Evolutionary conservation across 768 basidiomycete genomes (phyloP), one percentile per base, ranked within the genome.

Genomic region (Brasilioporus rufonigricans): DNA sequence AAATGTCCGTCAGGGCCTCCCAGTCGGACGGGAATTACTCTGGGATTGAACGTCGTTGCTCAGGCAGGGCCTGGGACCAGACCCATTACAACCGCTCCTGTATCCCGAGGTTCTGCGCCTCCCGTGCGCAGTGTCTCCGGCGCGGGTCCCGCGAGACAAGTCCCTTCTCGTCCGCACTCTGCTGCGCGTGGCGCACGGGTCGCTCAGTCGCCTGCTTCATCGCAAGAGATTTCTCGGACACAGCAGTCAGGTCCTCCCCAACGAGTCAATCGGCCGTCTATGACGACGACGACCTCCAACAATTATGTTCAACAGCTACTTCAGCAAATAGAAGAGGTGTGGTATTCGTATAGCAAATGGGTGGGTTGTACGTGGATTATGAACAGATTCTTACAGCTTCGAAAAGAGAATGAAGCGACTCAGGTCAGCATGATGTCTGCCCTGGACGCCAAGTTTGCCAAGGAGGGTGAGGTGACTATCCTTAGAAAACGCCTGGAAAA

Each of bases 381-480:
- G 27, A 40, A 32, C 13, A 12, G 7, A 27, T 43, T 57, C 44
- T 53, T 63, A 26, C 62, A 88, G 85, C 71, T 87, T 55, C 74
- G 72, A 36, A 70, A 74, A 65, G 74, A 79, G 57, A 82, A 87
- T 60, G 64, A 71, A 36, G 71, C 53, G n/a, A 73, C 81, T 19
- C 77, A 78, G 52, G 56, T 66, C 24, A 75, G 76, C 2, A 65
- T 84, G 44, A 73, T 78, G 55, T 74, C 74, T 36, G 82, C 82
- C 4, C 66, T 74, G 45, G 78, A 82, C 44, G 75, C 73, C 9
- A 83, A 77, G 56, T 74, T 82, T 38, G 70, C 75, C 31, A 89
- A 84, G 63, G 83, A 87, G 29, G 89, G 89, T 6, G 89, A 91
- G 72, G 86, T 86, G 7, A 77, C 77, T 16, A 81, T 86, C 38